A percentile compares a stretch with the other conserved stretches of the same genome.
These are phyloP conservation scores for Neoboletus subvelutipes DNA, from an alignment of 768 basidiomycete species.

Conservation along the genomic window DNA sequence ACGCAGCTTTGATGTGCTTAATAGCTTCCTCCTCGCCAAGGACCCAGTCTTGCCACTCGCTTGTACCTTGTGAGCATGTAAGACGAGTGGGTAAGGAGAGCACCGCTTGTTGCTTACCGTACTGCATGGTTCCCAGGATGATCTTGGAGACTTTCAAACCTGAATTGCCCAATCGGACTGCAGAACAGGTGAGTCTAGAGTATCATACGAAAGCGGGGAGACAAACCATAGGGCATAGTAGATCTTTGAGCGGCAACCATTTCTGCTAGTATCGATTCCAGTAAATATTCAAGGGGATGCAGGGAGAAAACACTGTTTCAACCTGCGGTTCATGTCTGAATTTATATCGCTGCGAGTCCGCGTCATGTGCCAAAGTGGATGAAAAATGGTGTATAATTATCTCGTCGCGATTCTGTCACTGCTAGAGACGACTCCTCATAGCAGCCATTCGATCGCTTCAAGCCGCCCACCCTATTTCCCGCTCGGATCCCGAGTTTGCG, in stretches of 20 bases:
- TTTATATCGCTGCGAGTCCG: background rate
- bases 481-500: background rate
- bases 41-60: constrained; percentile 3
- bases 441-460: background rate
- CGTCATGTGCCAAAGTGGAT: constrained; percentile 7
- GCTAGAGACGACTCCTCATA: background rate
- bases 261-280: background rate
- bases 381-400: constrained; percentile 8
- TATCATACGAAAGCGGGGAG: background rate
- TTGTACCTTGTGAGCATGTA: constrained; percentile 5
- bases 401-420: background rate
- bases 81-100: background rate
- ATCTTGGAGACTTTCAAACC: constrained; percentile 6
- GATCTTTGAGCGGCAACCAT: constrained; percentile 9
- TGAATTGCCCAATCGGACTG: constrained; percentile 11
- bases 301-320: background rate
- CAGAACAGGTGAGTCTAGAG: background rate
- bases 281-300: background rate
- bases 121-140: constrained; percentile 6
- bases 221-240: constrained; percentile 19
- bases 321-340: background rate
- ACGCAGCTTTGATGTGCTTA: background rate
- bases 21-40: constrained; percentile 3
- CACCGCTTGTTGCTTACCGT: constrained; percentile 6
- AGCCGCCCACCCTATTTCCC: background rate